A percentile compares a stretch with the other conserved stretches of the same genome.
These are phyloP conservation scores for Antitrichia curtipendula DNA, from an alignment of 225 moss, liverwort and hornwort genomes.

Conservation along the genomic window DNA sequence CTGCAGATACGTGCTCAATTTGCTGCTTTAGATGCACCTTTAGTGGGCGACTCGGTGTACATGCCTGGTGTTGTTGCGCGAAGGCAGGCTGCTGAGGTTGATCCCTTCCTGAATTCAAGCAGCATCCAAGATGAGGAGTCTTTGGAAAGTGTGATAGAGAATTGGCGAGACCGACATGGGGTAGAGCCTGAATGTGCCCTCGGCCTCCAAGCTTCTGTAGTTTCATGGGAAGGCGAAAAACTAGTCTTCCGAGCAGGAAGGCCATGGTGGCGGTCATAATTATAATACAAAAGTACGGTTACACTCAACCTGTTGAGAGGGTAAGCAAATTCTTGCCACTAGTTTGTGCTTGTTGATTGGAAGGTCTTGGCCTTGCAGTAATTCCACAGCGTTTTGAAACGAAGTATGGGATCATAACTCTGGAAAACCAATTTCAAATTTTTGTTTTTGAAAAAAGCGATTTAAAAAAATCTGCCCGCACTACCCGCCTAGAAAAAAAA, in stretches of 20 bases:
- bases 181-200: slow-evolving; percentile 48
- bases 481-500: too few species aligned
- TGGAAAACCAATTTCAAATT: too few species aligned
- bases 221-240: slow-evolving; percentile 49
- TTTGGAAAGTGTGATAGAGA: background rate
- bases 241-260: slow-evolving; percentile 35
- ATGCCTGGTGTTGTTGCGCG: slow-evolving; percentile 64
- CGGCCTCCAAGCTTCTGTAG: slow-evolving; percentile 47
- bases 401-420: background rate
- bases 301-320: background rate
- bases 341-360: background rate
- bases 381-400: background rate
- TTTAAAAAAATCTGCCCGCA: too few species aligned
- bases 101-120: slow-evolving; percentile 37
- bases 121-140: background rate
- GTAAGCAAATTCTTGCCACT: background rate
- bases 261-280: slow-evolving; percentile 39
- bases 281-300: background rate
- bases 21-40: slow-evolving; percentile 71
- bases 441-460: too few species aligned
- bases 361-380: background rate
- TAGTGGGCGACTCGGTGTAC: slow-evolving; percentile 91
- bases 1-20: slow-evolving; percentile 77
- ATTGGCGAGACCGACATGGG: slow-evolving; percentile 42
- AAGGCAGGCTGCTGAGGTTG: slow-evolving; percentile 45